Evolutionary conservation across 257 asterid species (phyloP), one percentile per base, ranked within the genome.

Genomic region (Echium plantagineum): DNA sequence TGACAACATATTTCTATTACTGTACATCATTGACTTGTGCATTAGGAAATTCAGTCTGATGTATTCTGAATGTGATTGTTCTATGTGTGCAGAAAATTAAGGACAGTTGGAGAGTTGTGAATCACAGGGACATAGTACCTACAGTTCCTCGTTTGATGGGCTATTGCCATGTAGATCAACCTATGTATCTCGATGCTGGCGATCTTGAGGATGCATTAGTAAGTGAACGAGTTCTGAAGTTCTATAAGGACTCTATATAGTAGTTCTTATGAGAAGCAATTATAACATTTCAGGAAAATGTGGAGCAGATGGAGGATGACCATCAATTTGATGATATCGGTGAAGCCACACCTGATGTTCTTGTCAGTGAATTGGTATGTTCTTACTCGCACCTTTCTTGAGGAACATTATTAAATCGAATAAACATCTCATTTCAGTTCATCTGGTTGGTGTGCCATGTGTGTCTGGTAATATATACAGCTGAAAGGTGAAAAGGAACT

Each of bases 121-220:
- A 93, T 77, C 97, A 86, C 60, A 71, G 98, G 69, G 98, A 93
- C 82, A 93, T 89, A 68, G 89, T 93, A 72, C 97, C 98, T 58
- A 89, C 98, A 24, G 97, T 93, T 64, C 98, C 98, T 24, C 95
- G 96, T 54, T 72, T 91, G 75, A 88, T 91, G 98, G 98, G 98
- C 73, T 89, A 93, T 73, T 89, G 95, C 74, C 98, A 93, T 63
- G 96, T 93, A 49, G 96, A 95, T 74, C 95, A 93, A 58, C 98
- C 98, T 5, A 79, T 93, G 67, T 93, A 78, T 84, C 72, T 93
- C 74, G 80, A 80, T 8, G 80, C 95, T 47, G 81, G 94, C 69
- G 81, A 74, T 75, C 75, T 75, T 49, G 67, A 53, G 60, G 77
- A 71, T 57, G 68, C 80, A 17, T 17, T 26, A 71, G 96, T 90